Evolutionary conservation across 139 green algal genomes (phyloP), one percentile per base, ranked within the genome.

Genomic region (Chlorella sp.): DNA sequence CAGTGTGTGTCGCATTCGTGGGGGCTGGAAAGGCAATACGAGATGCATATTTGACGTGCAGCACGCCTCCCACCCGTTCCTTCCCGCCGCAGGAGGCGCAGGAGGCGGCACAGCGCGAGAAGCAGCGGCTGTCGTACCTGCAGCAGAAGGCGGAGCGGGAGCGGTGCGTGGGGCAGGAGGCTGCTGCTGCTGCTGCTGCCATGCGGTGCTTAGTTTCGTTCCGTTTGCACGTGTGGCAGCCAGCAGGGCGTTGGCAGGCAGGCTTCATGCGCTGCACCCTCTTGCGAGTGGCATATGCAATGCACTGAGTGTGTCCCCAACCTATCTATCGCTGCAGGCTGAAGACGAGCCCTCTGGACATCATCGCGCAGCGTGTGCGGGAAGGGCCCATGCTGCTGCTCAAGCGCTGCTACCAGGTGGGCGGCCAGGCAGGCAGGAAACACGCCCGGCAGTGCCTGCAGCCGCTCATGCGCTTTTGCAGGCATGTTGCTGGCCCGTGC

Each of bases 341-440:
- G 34, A 62, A 47, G 34, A 38, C 57, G 44, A 51, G 67, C 62
- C 81, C 78, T 1, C 44, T 91, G 38, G 78, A 89, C 63, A 38
- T 51, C 6, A 89, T 91, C 17, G 75, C 84, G 6, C 78, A 63
- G 28, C 51, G 71, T 64, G 72, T 88, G n/a, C 84, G 72, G 26
- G 65, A 64, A 17, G 92, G 91, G 0, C 92, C 92, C 2, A 88
- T 95, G 36, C 57, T 83, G 51, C 72, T 89, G 80, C 85, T 94
- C 39, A 75, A 80, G 32, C 65, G n/a, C 17, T 86, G 67, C 57
- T 88, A 78, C 41, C 51, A 73, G 51, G 51, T 21, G 51, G 12
- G 11, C 13, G 51, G 51, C 51, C 21, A 15, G 51, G 51, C 51
- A 15, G 51, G 9, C 44, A 6, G 44, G 44, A 9, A n/a, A n/a